Evolutionary conservation across 441 rosid genomes (phyloP), one percentile per base, ranked within the genome.

Genomic region (Adansonia madagascariensis): DNA sequence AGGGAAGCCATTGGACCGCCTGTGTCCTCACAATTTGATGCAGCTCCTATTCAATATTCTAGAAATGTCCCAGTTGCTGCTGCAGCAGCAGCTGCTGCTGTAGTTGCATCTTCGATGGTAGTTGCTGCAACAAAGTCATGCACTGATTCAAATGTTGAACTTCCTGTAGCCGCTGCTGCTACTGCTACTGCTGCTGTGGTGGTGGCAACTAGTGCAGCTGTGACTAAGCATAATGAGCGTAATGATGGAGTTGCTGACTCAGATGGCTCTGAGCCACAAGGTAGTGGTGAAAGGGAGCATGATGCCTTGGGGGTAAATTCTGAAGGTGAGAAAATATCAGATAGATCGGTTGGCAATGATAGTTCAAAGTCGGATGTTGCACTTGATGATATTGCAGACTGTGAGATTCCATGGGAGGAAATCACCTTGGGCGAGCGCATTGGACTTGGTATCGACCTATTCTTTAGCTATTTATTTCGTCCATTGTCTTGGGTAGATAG

Each of bases 91-190:
- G 99, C 98, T 8, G 97, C 99, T 44, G 99, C 98, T 87, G 97
- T 90, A 78, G 95, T 94, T 80, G 98, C 95, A 55, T 94, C 99
- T 79, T 90, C 98, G 77, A 89, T 92, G 98, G 99, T 95, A 74
- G 99, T 82, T 84, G 97, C 95, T 81, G 99, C 88, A 55, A 85
- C 93, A 70, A 92, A 89, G 86, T 88, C 94, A 46, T 83, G 86
- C 81, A 55, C 87, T 8, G 95, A 88, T 75, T 74, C 95, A 69
- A 92, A 86, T 78, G 80, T 90, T 67, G 97, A 94, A 78, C 82
- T 93, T 75, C 97, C 99, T 74, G 96, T 90, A 56, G 97, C 99
- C 59, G 97, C 99, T 73, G 99, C 98, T 46, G 98, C 99, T 79
- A 91, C 96, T 53, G 98, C 98, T 69, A 91, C 97, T 75, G 97